These are phyloP conservation scores for Lathyrus sativus DNA, from an alignment of 306 rosid genomes.

Conservation along the genomic window DNA sequence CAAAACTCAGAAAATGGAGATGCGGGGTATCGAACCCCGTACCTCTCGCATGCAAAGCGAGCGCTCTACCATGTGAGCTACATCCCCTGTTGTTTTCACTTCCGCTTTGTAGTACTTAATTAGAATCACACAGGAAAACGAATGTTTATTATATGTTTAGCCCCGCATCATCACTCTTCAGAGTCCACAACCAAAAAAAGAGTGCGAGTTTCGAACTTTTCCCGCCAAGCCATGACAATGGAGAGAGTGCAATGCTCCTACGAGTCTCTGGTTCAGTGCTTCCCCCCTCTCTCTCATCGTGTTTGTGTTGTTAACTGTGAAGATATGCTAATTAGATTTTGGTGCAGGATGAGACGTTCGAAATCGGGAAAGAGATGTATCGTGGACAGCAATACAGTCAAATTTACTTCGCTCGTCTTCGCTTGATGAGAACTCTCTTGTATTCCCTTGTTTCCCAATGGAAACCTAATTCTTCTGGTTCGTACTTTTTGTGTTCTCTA, in stretches of 20 bases:
- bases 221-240: slow-evolving; percentile 71
- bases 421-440: slow-evolving; percentile 76
- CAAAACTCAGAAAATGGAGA: slow-evolving; percentile 5
- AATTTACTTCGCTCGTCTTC: slow-evolving; percentile 84
- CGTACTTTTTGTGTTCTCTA: not conserved
- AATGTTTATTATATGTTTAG: not conserved
- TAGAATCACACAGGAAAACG: too few species aligned
- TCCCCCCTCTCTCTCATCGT: not conserved
- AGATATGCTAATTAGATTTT: not conserved
- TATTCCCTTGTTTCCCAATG: slow-evolving; percentile 66
- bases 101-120: too few species aligned
- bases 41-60: slow-evolving; percentile 51
- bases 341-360: slow-evolving; percentile 63
- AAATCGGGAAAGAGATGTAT: slow-evolving; percentile 64
- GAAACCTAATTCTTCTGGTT: slow-evolving; percentile 83
- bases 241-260: slow-evolving; percentile 68
- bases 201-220: slow-evolving; percentile 29
- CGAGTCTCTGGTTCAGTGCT: slow-evolving; percentile 44
- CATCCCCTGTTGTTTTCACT: too few species aligned
- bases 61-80: slow-evolving; percentile 39
- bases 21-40: slow-evolving; percentile 56
- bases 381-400: slow-evolving; percentile 92
- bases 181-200: not conserved
- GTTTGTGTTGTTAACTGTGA: not conserved
- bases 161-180: not conserved